Evolutionary conservation across 2,329 filamentous ascomycete species (phyloP).

Genomic region (Epichloe gansuensis): DNA sequence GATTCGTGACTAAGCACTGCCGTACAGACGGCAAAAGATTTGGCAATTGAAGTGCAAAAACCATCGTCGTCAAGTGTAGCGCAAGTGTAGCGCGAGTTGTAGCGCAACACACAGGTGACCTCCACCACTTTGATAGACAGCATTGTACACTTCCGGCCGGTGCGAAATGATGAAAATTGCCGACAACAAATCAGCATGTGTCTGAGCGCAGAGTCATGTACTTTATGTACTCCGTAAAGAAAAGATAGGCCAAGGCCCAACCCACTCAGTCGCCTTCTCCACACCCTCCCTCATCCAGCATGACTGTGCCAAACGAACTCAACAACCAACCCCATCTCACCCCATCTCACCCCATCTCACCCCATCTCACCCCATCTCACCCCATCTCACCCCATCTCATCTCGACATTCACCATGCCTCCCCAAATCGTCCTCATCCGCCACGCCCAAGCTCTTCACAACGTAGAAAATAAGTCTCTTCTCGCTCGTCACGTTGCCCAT

Average conservation of each 20-base stretch:
- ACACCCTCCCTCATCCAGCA: not conserved
- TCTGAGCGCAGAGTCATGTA: too few relatives aligned
- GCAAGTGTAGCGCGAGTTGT: not conserved
- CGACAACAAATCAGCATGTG: too few relatives aligned
- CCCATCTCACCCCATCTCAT: not conserved
- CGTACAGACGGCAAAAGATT: constrained; percentile 9
- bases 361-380: not conserved
- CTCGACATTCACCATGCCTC: constrained; percentile 29
- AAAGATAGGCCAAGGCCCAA: too few relatives aligned
- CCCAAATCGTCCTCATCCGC: constrained; percentile 66
- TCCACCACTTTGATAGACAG: too few relatives aligned
- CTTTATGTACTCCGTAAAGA: too few relatives aligned
- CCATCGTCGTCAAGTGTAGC: not conserved
- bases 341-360: not conserved
- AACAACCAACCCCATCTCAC: not conserved
- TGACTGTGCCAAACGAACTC: not conserved
- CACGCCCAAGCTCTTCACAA: constrained; percentile 68
- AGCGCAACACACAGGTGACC: too few relatives aligned
- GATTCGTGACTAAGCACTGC: not conserved
- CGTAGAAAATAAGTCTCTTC: constrained; percentile 31
- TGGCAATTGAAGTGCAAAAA: constrained; percentile 10
- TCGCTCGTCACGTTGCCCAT: not conserved
- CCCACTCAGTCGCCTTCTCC: not conserved
- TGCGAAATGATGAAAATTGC: too few relatives aligned
- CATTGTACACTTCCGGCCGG: too few relatives aligned